phyloP scores from a whole-genome alignment of 495 filamentous ascomycete species.

The Penicillium riverlandense region DNA sequence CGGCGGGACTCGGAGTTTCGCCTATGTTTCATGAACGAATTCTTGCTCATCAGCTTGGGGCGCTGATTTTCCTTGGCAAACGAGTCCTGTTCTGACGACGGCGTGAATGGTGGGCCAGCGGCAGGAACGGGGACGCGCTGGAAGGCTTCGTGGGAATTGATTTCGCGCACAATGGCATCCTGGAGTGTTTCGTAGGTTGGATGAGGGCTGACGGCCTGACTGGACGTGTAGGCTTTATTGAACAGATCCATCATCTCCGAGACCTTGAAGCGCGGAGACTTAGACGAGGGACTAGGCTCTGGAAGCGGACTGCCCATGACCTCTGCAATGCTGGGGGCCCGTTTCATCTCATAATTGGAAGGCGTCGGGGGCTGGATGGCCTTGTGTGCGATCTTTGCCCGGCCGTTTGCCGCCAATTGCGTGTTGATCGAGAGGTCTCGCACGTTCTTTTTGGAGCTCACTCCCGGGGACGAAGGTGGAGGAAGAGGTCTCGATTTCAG shows the following conservation, averaged over 20 bases:
- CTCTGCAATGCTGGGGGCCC: slow-evolving; percentile 36
- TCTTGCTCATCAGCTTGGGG: slow-evolving; percentile 23
- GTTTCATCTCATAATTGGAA: slow-evolving; percentile 14
- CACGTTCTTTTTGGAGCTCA: slow-evolving; percentile 28
- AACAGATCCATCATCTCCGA: slow-evolving; percentile 41
- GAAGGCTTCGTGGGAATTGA: slow-evolving; percentile 44
- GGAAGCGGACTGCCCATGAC: slow-evolving; percentile 38
- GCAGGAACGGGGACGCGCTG: slow-evolving; percentile 27
- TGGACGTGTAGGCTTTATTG: slow-evolving; percentile 29
- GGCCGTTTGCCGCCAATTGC: slow-evolving; percentile 25
- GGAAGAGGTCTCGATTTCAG: slow-evolving; percentile 7
- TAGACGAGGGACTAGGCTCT: slow-evolving; percentile 14
- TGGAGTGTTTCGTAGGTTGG: slow-evolving; percentile 39
- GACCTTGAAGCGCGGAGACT: slow-evolving; percentile 20
- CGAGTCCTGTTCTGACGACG: slow-evolving; percentile 16
- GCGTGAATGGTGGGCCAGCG: slow-evolving; percentile 31
- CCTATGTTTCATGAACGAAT: slow-evolving; percentile 29
- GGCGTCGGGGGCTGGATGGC: slow-evolving; percentile 39
- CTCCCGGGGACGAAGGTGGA: slow-evolving; percentile 11
- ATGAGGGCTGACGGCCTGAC: slow-evolving; percentile 22
- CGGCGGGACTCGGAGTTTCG: slow-evolving; percentile 22
- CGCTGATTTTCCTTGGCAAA: slow-evolving; percentile 23
- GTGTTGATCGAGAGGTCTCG: slow-evolving; percentile 40
- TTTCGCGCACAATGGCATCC: slow-evolving; percentile 41
- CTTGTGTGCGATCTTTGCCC: slow-evolving; percentile 28